These are phyloP conservation scores for Erodium texanum DNA, from an alignment of 441 rosid genomes.

Conservation along the genomic window DNA sequence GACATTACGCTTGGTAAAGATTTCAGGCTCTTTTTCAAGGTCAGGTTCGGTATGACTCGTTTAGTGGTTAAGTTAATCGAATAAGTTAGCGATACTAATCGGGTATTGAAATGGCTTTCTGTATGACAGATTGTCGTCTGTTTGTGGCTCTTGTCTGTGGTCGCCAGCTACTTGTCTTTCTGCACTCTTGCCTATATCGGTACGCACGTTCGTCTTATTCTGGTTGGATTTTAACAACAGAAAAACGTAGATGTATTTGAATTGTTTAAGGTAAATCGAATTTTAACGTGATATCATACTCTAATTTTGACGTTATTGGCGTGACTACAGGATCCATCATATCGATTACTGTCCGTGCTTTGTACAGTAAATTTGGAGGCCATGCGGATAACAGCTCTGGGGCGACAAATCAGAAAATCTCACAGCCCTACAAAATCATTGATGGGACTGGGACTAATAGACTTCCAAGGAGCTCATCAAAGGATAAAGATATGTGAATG, in stretches of 20 bases:
- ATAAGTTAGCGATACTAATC: not conserved
- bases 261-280: no score
- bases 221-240: not conserved
- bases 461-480: constrained; percentile 50
- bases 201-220: constrained; percentile 23
- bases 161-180: constrained; percentile 78
- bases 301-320: no score
- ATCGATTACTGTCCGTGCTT: constrained; percentile 63
- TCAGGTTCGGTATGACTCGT: constrained; percentile 13
- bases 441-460: constrained; percentile 66
- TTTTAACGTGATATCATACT: no score
- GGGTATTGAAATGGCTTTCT: not conserved
- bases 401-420: constrained; percentile 44
- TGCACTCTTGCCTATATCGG: constrained; percentile 82
- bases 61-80: not conserved
- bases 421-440: constrained; percentile 69
- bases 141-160: constrained; percentile 79
- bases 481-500: constrained; percentile 49
- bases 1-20: constrained; percentile 88
- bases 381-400: constrained; percentile 64
- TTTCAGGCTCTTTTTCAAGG: constrained; percentile 82
- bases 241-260: no score
- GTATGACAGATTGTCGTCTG: constrained; percentile 64
- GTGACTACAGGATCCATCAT: constrained; percentile 56
- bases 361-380: constrained; percentile 57